Base-by-base conservation (phyloP, 306 rosid species). In the Potentilla sterilis region DNA sequence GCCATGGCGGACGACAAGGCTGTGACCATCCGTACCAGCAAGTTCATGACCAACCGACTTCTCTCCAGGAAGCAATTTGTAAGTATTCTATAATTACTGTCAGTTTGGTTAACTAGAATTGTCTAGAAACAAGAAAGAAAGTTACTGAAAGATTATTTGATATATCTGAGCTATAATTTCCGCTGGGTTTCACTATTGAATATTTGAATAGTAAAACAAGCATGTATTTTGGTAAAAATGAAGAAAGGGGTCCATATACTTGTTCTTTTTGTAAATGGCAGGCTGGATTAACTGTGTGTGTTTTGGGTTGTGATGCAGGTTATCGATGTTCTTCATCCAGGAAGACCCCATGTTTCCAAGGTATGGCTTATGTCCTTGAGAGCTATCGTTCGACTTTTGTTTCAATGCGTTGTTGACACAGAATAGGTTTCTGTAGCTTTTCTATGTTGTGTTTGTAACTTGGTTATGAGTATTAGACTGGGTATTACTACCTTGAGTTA, bases 21-120 rank as follows among this genome's bases (percentile, higher is more conserved):
- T 0, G 96, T 94, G 3, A 94, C 98, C 1, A 90, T 94, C 49
- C 87, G 96, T 34, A 94, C 97, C 32, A 76, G 97, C 48, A 94
- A 94, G 82, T 94, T 91, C 79, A 88, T 94, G 96, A 94, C 98
- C 14, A 94, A 94, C 76, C 85, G 98, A 46, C 98, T 94, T 16
- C 92, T 91, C 21, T 88, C 98, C 58, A 82, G 96, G 67, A 94
- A 94, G 85, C 98, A 94, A 77, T 94, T 94, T 69, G 98, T 94
- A 35, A 84, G 98, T 15, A 28, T 57, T 72, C 1, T 35, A 1
- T 37, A 21, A 2, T 2, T 3, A 32, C 63, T 0, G 2, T 9
- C 9, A 35, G 15, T 58, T 12, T 37, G 46, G 55, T 28, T 37
- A 6, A 5, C 15, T 15, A 40, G 16, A 74, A 67, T 28, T 34